Evolutionary conservation across 441 rosid genomes (phyloP).

Genomic region (Gossypium gossypioides): DNA sequence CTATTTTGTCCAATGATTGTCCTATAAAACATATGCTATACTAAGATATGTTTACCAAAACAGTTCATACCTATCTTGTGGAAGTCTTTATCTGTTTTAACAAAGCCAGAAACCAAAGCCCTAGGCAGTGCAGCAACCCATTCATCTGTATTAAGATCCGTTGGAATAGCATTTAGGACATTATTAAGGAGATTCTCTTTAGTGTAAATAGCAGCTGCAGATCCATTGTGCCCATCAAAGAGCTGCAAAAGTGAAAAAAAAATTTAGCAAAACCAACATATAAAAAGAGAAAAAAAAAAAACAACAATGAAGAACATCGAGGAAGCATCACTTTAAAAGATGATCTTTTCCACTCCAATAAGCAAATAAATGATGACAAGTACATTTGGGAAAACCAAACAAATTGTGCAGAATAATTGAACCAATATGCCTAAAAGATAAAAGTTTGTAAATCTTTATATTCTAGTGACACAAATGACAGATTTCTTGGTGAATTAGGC

Average conservation of each 20-base stretch:
- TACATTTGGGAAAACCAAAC: neutral
- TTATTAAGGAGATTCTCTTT: constrained; percentile 85
- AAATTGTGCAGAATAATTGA: neutral
- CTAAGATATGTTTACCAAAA: neutral
- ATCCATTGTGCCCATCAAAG: constrained; percentile 97
- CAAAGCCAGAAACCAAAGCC: constrained; percentile 97
- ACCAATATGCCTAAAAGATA: neutral
- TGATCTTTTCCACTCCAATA: neutral
- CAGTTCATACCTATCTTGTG: constrained; percentile 50
- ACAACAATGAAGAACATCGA: neutral
- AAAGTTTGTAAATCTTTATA: neutral
- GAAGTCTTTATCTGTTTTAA: constrained; percentile 95
- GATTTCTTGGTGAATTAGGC: neutral
- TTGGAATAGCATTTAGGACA: constrained; percentile 70
- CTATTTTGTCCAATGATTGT: neutral
- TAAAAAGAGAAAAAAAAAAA: neutral
- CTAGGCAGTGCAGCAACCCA: constrained; percentile 88
- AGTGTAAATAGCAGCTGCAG: constrained; percentile 91
- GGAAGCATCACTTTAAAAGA: neutral
- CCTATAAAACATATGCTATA: neutral
- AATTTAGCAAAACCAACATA: neutral
- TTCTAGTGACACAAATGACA: neutral
- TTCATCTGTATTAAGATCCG: constrained; percentile 80
- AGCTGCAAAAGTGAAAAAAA: constrained; percentile 34
- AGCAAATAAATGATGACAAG: neutral